Conservation (phyloP, 805 yeast species). For the Kregervanrija pseudodelftensis region DNA sequence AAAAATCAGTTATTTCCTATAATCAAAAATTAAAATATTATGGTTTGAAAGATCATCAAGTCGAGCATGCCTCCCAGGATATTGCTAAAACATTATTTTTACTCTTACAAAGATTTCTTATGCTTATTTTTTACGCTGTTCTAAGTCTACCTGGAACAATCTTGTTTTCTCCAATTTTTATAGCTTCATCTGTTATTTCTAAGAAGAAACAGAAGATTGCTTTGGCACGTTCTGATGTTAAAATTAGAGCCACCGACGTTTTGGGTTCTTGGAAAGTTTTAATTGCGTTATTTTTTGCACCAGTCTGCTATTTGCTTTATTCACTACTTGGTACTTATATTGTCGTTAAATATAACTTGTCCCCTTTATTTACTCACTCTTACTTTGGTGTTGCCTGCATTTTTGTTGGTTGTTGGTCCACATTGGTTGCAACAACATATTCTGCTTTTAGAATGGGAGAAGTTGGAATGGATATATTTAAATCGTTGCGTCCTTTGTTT, state of each 20-base stretch:
- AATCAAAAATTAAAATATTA: slow-evolving; percentile 56
- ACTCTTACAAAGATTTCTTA: slow-evolving; percentile 48
- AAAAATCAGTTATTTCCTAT: slow-evolving; percentile 58
- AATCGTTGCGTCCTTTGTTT: slow-evolving; percentile 73
- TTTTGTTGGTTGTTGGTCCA: slow-evolving; percentile 46
- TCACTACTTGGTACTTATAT: slow-evolving; percentile 47
- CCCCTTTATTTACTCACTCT: slow-evolving; percentile 8
- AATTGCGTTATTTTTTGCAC: slow-evolving; percentile 82
- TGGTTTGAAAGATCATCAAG: slow-evolving; percentile 68
- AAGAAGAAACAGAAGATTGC: slow-evolving; percentile 68
- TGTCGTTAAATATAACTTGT: slow-evolving; percentile 12
- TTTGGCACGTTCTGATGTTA: slow-evolving; percentile 77
- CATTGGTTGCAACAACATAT: slow-evolving; percentile 70
- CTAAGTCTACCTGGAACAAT: slow-evolving; percentile 82
- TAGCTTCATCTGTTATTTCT: slow-evolving; percentile 67
- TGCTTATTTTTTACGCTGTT: slow-evolving; percentile 46
- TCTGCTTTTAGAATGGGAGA: slow-evolving; percentile 89
- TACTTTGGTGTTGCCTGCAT: slow-evolving; percentile 19
- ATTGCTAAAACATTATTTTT: slow-evolving; percentile 43
- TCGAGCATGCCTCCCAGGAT: slow-evolving; percentile 46
- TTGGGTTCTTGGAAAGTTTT: slow-evolving; percentile 94
- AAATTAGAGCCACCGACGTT: slow-evolving; percentile 85
- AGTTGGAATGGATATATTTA: slow-evolving; percentile 84
- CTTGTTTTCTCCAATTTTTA: slow-evolving; percentile 82
- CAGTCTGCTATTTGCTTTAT: slow-evolving; percentile 72